Evolutionary conservation across 2,329 filamentous ascomycete genomes (phyloP).

Genomic region (Drechslerella stenobrocha): DNA sequence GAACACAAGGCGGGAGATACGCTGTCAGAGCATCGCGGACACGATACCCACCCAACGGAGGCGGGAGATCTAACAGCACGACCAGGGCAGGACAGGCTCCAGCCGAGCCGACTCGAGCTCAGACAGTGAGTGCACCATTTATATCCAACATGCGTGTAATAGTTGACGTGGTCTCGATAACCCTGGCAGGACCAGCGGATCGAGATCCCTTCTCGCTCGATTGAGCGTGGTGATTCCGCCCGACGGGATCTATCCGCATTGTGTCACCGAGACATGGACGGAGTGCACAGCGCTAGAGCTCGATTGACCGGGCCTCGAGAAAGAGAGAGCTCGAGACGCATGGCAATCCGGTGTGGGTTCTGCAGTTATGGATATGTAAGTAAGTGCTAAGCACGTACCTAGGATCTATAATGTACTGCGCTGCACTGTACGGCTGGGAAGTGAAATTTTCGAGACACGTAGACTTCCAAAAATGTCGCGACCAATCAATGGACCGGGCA

Average conservation of each 20-base stretch:
- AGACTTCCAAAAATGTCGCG: constrained; percentile 5
- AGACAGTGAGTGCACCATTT: constrained; percentile 7
- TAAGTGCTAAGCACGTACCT: not conserved
- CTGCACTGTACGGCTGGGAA: not conserved
- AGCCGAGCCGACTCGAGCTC: not conserved
- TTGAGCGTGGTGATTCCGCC: not conserved
- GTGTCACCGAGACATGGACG: constrained; percentile 2
- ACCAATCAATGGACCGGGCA: constrained; percentile 1
- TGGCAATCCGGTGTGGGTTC: not conserved
- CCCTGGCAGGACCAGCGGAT: constrained; percentile 4
- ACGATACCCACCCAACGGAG: not conserved
- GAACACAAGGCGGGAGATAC: not conserved
- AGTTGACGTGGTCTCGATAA: constrained; percentile 17
- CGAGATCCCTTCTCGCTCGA: constrained; percentile 23
- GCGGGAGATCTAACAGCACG: not conserved
- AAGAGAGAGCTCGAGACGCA: not conserved
- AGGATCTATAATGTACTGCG: no score
- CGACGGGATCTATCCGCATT: constrained; percentile 1
- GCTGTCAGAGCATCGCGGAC: not conserved
- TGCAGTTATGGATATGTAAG: not conserved
- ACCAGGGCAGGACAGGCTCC: not conserved
- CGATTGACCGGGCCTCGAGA: not conserved
- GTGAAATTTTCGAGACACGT: not conserved
- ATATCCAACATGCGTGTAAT: constrained; percentile 10
- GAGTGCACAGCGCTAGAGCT: constrained; percentile 8